Conservation (phyloP, 1,284 basidiomycete species). For the Takashimella koratensis region DNA sequence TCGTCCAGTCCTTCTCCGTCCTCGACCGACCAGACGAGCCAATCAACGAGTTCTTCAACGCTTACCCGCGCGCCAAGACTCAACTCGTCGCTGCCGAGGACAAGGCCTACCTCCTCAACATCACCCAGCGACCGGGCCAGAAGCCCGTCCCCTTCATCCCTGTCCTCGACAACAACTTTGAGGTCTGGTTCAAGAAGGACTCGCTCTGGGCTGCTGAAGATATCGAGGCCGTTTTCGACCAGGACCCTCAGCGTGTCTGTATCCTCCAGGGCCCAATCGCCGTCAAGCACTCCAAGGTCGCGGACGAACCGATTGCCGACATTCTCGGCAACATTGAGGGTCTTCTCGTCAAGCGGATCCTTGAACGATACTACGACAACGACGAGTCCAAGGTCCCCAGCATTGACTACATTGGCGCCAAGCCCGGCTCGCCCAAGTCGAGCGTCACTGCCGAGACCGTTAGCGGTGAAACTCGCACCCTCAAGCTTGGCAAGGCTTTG, state of each 20-base stretch:
- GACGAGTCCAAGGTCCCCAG: constrained; percentile 75
- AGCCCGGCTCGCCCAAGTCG: constrained; percentile 50
- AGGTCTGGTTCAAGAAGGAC: constrained; percentile 99
- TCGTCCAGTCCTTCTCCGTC: constrained; percentile 81
- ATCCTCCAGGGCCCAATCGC: constrained; percentile 97
- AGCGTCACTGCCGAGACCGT: constrained; percentile 54
- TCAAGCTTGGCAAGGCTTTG: constrained; percentile 57
- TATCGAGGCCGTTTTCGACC: constrained; percentile 96
- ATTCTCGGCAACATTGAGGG: constrained; percentile 83
- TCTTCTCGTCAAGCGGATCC: constrained; percentile 70
- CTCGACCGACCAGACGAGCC: constrained; percentile 80
- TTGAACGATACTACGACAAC: constrained; percentile 75
- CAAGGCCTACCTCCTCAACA: constrained; percentile 90
- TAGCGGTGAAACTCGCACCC: constrained; percentile 55
- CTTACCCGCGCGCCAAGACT: constrained; percentile 73
- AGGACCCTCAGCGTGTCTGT: constrained; percentile 95
- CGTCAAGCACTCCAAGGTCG: constrained; percentile 77
- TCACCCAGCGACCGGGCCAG: constrained; percentile 90
- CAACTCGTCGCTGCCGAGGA: constrained; percentile 95
- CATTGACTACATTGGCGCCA: constrained; percentile 77
- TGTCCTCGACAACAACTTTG: constrained; percentile 86
- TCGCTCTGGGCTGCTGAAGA: constrained; percentile 98
- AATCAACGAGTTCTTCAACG: constrained; percentile 76
- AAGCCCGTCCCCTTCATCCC: constrained; percentile 99
- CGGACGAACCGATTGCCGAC: constrained; percentile 90